Evolutionary conservation across 2,329 filamentous ascomycete genomes (phyloP), one percentile per base, ranked within the genome.

Genomic region (Diaporthe ilicicola): DNA sequence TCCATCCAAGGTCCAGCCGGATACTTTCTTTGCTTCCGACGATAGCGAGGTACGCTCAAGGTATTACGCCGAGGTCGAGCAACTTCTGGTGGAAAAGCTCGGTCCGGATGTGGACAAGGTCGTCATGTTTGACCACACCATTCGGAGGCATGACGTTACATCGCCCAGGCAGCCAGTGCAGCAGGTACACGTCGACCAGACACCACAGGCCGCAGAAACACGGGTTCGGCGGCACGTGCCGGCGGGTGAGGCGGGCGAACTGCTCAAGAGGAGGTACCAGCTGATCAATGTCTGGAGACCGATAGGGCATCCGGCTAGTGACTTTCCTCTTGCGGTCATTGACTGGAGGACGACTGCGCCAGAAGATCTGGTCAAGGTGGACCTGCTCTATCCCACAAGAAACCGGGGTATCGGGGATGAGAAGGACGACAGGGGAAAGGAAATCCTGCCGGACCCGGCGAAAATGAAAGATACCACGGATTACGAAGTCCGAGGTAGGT

Each of bases 231-330:
- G 90, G 1, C 91, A 93, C 75, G 74, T 92, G 0, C 82, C 86
- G 0, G 79, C 74, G 0, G 83, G 84, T 1, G 89, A 91, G 75
- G 88, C 85, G 0, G 88, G 90, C 34, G 83, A 84, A 67, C 80
- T 92, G 12, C 74, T 92, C 3, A 83, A 84, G 69, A 84, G 85
- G 9, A 84, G 91, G 6, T 91, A 88, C 76, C 89, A 92, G 76
- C 88, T 92, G 76, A 89, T 93, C 78, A 93, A 93, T 73, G 90
- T 93, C 19, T 93, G 91, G 91, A 85, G 91, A 46, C 91, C 91
- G 0, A 91, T 93, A 74, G 84, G 86, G 37, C 85, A 91, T 76
- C 81, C 88, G 0, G 90, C 90, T 3, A 84, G 84, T 0, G 90
- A 92, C 76, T 87, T 86, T 74, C 91, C 91, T 19, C 82, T 93